Evolutionary conservation across 495 filamentous ascomycete species (phyloP).

Genomic region (Penicillium nucicola): DNA sequence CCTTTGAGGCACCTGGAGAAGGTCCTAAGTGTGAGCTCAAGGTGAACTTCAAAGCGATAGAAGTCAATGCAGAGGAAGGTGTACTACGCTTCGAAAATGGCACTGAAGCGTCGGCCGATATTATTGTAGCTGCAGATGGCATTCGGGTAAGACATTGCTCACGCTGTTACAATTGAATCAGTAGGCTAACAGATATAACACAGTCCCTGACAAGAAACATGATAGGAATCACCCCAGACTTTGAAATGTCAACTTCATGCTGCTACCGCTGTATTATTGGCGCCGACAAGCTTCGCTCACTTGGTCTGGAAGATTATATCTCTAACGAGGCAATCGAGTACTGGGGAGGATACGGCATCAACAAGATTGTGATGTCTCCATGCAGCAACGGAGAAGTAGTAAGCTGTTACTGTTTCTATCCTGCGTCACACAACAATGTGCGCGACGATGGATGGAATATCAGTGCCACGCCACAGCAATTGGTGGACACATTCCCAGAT

Average conservation of each 20-base stretch:
- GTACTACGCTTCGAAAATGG: conserved; percentile 23
- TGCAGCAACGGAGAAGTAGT: conserved; percentile 29
- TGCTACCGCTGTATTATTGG: conserved; percentile 30
- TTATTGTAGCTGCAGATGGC: conserved; percentile 29
- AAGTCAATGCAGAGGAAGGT: conserved; percentile 18
- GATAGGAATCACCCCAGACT: conserved; percentile 25
- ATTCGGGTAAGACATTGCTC: conserved; percentile 18
- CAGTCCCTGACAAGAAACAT: conserved; percentile 14
- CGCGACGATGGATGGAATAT: conserved; percentile 30
- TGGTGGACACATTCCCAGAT: conserved; percentile 24
- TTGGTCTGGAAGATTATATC: conserved; percentile 23
- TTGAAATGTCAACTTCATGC: conserved; percentile 26
- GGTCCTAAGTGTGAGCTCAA: conserved; percentile 17
- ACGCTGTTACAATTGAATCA: not conserved
- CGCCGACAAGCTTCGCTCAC: conserved; percentile 22
- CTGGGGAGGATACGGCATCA: conserved; percentile 31
- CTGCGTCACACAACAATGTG: conserved; percentile 16
- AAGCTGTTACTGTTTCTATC: conserved; percentile 28
- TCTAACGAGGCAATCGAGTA: conserved; percentile 30
- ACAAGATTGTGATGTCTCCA: conserved; percentile 32
- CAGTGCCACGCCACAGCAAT: conserved; percentile 17
- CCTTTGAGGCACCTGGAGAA: conserved; percentile 20
- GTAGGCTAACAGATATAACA: not conserved
- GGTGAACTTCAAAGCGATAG: conserved; percentile 22
- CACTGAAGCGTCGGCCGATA: conserved; percentile 10